Evolutionary conservation across 2,329 filamentous ascomycete species (phyloP), one percentile per base, ranked within the genome.

Genomic region (Stachybotrys chlorohalonatus): DNA sequence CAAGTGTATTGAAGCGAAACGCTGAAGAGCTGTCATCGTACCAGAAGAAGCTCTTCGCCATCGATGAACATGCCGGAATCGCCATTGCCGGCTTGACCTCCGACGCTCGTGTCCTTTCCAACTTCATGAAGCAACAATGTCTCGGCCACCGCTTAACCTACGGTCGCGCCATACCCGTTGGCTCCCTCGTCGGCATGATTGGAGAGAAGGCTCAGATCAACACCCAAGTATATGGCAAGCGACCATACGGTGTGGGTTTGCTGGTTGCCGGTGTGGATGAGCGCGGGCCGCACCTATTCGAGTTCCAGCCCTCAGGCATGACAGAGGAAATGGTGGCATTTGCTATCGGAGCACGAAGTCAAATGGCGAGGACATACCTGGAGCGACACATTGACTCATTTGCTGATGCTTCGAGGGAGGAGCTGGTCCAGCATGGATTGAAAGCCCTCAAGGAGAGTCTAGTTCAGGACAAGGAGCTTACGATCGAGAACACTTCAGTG

Each of bases 121-220:
- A 99, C 84, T 99, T 96, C 80, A 97, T 99, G 93, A 97, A 96
- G 80, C 91, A 96, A 77, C 94, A 97, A 77, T 95, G 90, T 60
- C 90, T 99, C 67, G 89, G 90, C 67, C 93, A 94, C 66, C 91
- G 93, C 72, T 86, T 99, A 65, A 96, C 91, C 55, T 97, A 96
- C 78, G 93, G 90, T 75, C 92, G 94, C 62, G 85, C 92, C 62
- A 94, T 99, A 70, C 90, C 91, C 36, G 79, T 97, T 69, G 87
- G 90, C 67, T 87, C 89, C 59, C 90, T 97, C 65, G 92, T 96
- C 63, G 82, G 85, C 61, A 87, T 93, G 74, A 96, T 99, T 68
- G 93, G 89, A 64, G 91, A 96, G 72, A 94, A 95, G 74, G 94
- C 94, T 51, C 94, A 99, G 79, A 87, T 88, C 68, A 97, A 97